phyloP scores from a whole-genome alignment of 1,139 yeast genomes.

The Debaryomyces coudertii region DNA sequence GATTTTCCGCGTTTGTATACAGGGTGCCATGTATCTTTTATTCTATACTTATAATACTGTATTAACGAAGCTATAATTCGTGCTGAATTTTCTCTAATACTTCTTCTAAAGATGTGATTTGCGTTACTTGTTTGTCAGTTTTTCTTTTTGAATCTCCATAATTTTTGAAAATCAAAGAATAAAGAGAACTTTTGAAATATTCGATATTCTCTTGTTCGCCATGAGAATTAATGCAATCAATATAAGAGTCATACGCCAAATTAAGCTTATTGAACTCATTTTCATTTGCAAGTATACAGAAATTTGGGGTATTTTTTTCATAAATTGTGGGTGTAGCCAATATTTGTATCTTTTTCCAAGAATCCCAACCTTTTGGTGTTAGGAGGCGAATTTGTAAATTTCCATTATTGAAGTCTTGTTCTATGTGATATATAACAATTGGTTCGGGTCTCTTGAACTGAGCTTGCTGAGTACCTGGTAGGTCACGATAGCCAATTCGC shows the following conservation, averaged over 20 bases:
- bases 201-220: background rate
- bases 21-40: background rate
- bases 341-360: slow-evolving; percentile 51
- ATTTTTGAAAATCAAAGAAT: background rate
- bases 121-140: background rate
- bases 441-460: slow-evolving; percentile 7
- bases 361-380: slow-evolving; percentile 56
- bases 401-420: background rate
- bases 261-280: slow-evolving; percentile 10
- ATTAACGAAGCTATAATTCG: background rate
- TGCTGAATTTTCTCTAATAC: background rate
- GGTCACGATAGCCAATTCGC: slow-evolving; percentile 1
- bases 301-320: background rate
- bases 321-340: slow-evolving; percentile 33
- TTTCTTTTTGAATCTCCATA: background rate
- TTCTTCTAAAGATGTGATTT: background rate
- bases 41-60: background rate
- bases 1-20: slow-evolving; percentile 1
- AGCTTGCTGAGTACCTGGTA: background rate
- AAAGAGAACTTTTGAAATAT: background rate
- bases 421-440: slow-evolving; percentile 14
- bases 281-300: slow-evolving; percentile 5
- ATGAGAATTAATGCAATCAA: background rate
- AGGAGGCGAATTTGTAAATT: slow-evolving; percentile 22
- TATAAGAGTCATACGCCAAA: slow-evolving; percentile 3